phyloP scores from a whole-genome alignment of 129 eudicot genomes.

The Pittosporum tobira region DNA sequence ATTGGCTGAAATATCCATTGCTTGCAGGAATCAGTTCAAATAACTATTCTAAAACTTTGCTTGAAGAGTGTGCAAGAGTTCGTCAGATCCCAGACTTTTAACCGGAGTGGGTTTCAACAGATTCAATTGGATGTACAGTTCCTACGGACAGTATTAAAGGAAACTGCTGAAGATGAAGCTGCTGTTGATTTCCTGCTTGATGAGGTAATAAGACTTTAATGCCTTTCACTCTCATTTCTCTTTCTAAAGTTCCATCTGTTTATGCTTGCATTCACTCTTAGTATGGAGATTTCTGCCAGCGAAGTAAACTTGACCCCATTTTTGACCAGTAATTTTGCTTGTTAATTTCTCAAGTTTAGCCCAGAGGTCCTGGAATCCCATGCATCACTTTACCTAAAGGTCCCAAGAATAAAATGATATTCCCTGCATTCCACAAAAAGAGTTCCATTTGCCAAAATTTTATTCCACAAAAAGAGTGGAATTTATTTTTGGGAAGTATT shows the following conservation, averaged over 20 bases:
- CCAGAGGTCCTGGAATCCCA: not conserved
- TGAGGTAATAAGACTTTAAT: slow-evolving; percentile 44
- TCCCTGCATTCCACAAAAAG: no score
- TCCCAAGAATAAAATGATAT: not conserved
- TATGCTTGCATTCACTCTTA: not conserved
- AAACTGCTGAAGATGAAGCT: slow-evolving; percentile 81
- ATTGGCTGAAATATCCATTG: slow-evolving; percentile 1
- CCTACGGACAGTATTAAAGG: slow-evolving; percentile 63
- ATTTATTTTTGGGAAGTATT: no score
- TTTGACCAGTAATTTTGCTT: no score
- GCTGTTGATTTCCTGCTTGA: slow-evolving; percentile 89
- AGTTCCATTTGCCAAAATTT: no score
- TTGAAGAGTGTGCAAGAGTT: slow-evolving; percentile 88
- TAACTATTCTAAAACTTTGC: slow-evolving; percentile 65
- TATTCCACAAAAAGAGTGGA: no score
- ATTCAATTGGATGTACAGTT: slow-evolving; percentile 91
- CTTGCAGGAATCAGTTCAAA: slow-evolving; percentile 81
- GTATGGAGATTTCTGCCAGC: no score
- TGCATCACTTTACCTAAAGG: not conserved
- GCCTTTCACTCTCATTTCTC: not conserved
- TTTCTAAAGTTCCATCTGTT: not conserved
- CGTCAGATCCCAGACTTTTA: slow-evolving; percentile 79
- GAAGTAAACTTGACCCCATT: not conserved
- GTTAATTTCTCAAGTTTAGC: not conserved
- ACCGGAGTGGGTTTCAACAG: slow-evolving; percentile 96